Percentiles rank a stretch among this genome's conserved stretches.
Evolutionary conservation across 1,284 basidiomycete species (phyloP).

Genomic region (Malassezia dermatis): DNA sequence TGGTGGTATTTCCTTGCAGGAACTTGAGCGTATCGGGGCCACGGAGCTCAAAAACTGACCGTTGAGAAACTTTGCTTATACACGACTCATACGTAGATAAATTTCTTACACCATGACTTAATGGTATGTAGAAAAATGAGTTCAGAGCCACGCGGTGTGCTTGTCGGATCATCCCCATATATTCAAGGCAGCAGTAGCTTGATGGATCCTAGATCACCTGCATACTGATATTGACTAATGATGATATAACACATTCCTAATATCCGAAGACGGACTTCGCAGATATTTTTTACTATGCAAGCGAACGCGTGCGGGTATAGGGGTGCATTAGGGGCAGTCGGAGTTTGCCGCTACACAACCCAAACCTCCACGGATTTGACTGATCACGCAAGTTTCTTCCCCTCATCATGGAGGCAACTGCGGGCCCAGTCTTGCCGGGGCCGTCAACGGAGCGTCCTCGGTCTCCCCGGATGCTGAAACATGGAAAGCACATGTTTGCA

Average conservation of each 20-base stretch:
- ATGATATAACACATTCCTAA: not conserved
- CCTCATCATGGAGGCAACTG: not conserved
- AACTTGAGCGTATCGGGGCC: constrained; percentile 76
- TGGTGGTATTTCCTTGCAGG: constrained; percentile 71
- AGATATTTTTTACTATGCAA: not conserved
- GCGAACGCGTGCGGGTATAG: not conserved
- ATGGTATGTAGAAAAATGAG: not conserved
- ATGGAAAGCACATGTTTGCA: not conserved
- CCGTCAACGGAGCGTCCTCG: not conserved
- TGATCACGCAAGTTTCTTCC: not conserved
- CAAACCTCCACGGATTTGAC: not conserved
- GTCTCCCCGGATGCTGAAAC: not conserved
- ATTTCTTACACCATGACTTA: not conserved
- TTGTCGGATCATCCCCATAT: not conserved
- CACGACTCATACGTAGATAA: not conserved
- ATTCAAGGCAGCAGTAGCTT: not conserved
- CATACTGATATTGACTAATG: not conserved
- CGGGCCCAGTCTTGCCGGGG: not conserved
- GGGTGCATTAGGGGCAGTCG: not conserved
- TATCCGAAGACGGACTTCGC: not conserved
- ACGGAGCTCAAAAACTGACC: constrained; percentile 59
- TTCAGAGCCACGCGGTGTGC: not conserved
- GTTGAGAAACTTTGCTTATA: not conserved
- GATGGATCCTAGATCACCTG: not conserved
- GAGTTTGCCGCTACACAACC: not conserved